Evolutionary conservation across 768 basidiomycete genomes (phyloP).

Genomic region (Lentinula lateritia): DNA sequence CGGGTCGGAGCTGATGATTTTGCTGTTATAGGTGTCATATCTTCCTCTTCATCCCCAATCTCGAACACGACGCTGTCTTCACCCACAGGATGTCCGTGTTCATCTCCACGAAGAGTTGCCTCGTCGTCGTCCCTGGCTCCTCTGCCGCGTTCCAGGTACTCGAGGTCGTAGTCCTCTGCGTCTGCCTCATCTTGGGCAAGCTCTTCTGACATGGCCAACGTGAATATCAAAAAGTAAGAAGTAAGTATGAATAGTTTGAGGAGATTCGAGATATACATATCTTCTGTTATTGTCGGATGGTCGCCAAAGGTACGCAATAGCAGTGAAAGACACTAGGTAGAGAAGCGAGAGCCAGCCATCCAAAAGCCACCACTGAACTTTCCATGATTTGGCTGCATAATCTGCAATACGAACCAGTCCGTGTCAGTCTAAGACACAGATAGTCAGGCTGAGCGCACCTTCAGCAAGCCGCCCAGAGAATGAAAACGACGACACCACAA

Average conservation of each 20-base stretch:
- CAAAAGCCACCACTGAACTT: constrained; percentile 89
- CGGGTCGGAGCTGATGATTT: constrained; percentile 37
- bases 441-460: constrained; percentile 40
- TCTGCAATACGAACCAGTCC: constrained; percentile 36
- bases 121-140: constrained; percentile 61
- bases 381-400: constrained; percentile 90
- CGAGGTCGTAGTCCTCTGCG: constrained; percentile 88
- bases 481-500: constrained; percentile 85
- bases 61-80: constrained; percentile 84
- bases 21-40: constrained; percentile 29
- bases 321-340: constrained; percentile 74
- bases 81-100: constrained; percentile 40
- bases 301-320: constrained; percentile 89
- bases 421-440: background rate
- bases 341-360: constrained; percentile 92
- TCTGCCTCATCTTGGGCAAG: constrained; percentile 92
- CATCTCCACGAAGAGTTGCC: constrained; percentile 64
- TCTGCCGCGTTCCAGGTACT: constrained; percentile 53
- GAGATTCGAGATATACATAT: constrained; percentile 38
- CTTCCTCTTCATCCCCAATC: constrained; percentile 83
- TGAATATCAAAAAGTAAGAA: constrained; percentile 31
- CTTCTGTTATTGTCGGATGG: constrained; percentile 87
- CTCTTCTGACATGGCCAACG: constrained; percentile 95
- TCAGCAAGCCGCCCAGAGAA: constrained; percentile 90
- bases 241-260: constrained; percentile 13